Evolutionary conservation across 176 grass and related monocot genomes (phyloP), one percentile per base, ranked within the genome.

Genomic region (Olyra latifolia): DNA sequence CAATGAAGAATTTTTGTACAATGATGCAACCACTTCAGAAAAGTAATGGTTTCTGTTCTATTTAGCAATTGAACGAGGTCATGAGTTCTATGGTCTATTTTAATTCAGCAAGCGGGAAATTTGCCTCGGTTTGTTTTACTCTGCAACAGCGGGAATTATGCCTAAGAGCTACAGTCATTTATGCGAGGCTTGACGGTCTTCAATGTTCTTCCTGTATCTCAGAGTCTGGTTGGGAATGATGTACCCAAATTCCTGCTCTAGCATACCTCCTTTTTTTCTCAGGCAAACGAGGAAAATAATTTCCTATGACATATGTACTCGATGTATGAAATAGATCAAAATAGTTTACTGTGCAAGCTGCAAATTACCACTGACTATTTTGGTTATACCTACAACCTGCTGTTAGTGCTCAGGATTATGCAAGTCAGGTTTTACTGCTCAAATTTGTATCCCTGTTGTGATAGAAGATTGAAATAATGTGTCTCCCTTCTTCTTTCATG

Each of bases 381-480:
- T 68, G 11, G 39, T 11, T 23, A 0, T 53, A 69, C n/a, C 41
- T 69, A 28, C 24, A 20, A 67, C 45, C 55, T 83, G 86, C 10
- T 72, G 66, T 78, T 83, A 4, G 28, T 82, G 45, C 30, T 28
- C 24, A 69, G 71, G n/a, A 81, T 75, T 69, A 81, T 74, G 16
- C 5, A 63, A 72, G 24, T 28, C 41, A 82, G 54, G 62, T 11
- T 70, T 70, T 76, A 62, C 1, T 41, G 20, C 58, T 68, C 71
- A 38, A 43, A 73, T 52, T 76, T 79, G 10, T 49, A 49, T 74
- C 52, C 22, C 8, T 84, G 72, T 35, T 62, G 29, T n/a, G n/a
- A n/a, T n/a, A n/a, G n/a, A n/a, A n/a, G n/a, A n/a, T n/a, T n/a
- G n/a, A n/a, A n/a, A n/a, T n/a, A n/a, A n/a, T n/a, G n/a, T n/a